Evolutionary conservation across 2,329 filamentous ascomycete species (phyloP), one percentile per base, ranked within the genome.

Genomic region (Aspergillus fumigatus): DNA sequence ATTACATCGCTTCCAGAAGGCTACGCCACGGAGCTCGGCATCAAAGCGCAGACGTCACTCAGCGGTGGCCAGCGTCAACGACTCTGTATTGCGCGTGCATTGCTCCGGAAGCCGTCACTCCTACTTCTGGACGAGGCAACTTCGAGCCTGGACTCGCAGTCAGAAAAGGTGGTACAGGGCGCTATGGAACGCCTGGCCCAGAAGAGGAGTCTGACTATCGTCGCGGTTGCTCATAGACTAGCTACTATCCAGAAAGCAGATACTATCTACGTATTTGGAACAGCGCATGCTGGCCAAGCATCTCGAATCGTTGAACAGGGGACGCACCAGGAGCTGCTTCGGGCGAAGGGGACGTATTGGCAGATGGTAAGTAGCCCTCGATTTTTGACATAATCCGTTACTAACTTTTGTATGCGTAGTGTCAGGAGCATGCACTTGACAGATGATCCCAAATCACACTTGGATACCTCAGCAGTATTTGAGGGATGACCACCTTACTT

Each of bases 211-310:
- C 67, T 71, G 53, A 84, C 90, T 1, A 89, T 89, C 59, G 78
- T 94, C 3, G 88, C 88, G 2, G 88, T 94, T 10, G 90, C 90
- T 1, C 90, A 93, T 70, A 80, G 89, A 14, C 77, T 93, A 50
- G 87, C 87, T 0, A 93, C 88, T 11, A 85, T 92, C 21, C 88
- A 89, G 70, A 88, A 92, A 63, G 88, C 89, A 1, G 86, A 93
- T 69, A 77, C 86, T n/a, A 92, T 92, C 45, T 90, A 89, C 64
- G 88, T 93, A 0, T 83, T 94, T 50, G 88, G 88, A 10, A 81
- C 86, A 58, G 84, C 87, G 1, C 62, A 60, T 7, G 50, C 53
- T 7, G 65, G 62, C 1, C 25, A 49, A 9, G 70, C 69, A 3
- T 70, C 68, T 1, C 80, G 70, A 23, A 79, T 88, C 40, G 75